A percentile compares a stretch with the other conserved stretches of the same genome.
These are phyloP conservation scores for Oenanthe javanica DNA, from an alignment of 140 eudicot genomes.

Conservation along the genomic window DNA sequence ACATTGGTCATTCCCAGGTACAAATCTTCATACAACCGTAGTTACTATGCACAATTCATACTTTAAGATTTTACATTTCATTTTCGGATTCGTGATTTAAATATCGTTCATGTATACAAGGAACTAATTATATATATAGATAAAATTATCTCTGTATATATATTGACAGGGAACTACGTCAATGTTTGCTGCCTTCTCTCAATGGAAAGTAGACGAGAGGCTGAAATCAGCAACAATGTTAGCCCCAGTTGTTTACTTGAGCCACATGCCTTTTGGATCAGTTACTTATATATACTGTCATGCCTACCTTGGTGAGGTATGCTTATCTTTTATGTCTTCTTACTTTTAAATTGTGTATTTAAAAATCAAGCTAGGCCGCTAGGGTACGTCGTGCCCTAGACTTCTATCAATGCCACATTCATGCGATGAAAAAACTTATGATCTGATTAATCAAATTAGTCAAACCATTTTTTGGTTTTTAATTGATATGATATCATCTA, in stretches of 20 bases:
- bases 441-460: too few relatives aligned
- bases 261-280: background rate
- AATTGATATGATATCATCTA: too few relatives aligned
- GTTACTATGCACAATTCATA: background rate
- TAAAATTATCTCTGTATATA: background rate
- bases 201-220: background rate
- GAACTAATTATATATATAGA: too few relatives aligned
- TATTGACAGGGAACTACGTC: background rate
- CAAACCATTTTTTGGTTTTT: too few relatives aligned
- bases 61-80: too few relatives aligned
- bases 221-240: background rate
- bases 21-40: background rate
- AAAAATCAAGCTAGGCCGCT: too few relatives aligned
- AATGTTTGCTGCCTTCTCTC: background rate
- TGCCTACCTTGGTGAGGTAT: background rate
- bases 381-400: too few relatives aligned
- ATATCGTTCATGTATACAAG: too few relatives aligned
- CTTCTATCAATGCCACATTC: too few relatives aligned
- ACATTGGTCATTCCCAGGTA: constrained; percentile 1
- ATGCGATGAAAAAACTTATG: too few relatives aligned
- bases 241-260: background rate
- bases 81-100: too few relatives aligned
- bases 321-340: background rate
- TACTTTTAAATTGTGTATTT: too few relatives aligned
- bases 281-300: background rate